A percentile compares a stretch with the other conserved stretches of the same genome.
phyloP scores from a whole-genome alignment of 495 filamentous ascomycete species.

The Zalerion maritima region DNA sequence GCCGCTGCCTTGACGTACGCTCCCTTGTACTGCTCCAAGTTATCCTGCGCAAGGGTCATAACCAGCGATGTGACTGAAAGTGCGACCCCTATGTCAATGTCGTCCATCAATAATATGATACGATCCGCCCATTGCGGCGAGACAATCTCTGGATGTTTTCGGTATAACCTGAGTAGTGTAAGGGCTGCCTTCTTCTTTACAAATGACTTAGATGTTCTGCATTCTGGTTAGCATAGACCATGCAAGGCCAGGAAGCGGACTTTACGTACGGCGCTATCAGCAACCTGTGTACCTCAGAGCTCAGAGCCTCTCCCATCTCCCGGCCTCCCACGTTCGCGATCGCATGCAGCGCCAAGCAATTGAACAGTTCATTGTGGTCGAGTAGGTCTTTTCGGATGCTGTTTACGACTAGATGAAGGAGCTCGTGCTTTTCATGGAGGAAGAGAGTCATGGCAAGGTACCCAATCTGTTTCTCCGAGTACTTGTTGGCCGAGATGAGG shows the following conservation, averaged over 20 bases:
- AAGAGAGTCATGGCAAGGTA: constrained; percentile 97
- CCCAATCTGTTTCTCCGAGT: constrained; percentile 98
- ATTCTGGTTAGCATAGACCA: not conserved
- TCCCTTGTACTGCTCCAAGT: constrained; percentile 83
- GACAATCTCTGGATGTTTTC: constrained; percentile 84
- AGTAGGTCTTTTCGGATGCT: constrained; percentile 93
- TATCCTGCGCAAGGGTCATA: constrained; percentile 89
- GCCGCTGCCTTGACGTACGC: constrained; percentile 87
- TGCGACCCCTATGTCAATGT: constrained; percentile 85
- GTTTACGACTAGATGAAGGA: constrained; percentile 92
- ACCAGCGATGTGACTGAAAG: constrained; percentile 92
- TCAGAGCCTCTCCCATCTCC: constrained; percentile 94
- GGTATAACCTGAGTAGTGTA: constrained; percentile 87
- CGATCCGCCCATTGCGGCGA: constrained; percentile 94
- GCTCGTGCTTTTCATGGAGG: constrained; percentile 90
- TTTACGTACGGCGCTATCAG: constrained; percentile 85
- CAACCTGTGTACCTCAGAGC: constrained; percentile 81
- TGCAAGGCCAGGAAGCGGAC: too few relatives aligned
- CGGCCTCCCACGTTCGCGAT: constrained; percentile 95
- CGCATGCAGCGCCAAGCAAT: constrained; percentile 94
- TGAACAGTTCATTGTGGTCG: constrained; percentile 92
- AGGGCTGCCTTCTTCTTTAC: constrained; percentile 99
- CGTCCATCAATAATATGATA: constrained; percentile 97
- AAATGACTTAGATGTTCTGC: constrained; percentile 86
- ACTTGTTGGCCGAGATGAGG: constrained; percentile 88